Evolutionary conservation across 2,329 filamentous ascomycete species (phyloP).

Genomic region (Stemphylium beticola): DNA sequence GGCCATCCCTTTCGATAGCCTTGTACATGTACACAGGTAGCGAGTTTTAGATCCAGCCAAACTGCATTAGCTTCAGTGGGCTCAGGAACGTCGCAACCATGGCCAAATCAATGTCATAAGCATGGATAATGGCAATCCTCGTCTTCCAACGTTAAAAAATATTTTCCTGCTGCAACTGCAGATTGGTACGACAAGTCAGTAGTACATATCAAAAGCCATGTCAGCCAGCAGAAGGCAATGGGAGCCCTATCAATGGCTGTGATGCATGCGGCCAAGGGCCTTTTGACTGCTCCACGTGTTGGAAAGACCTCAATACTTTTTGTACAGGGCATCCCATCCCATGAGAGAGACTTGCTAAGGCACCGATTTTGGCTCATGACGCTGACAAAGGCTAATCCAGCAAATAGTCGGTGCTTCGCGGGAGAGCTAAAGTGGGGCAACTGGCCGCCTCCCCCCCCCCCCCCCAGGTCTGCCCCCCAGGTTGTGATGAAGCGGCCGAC

Average conservation of each 20-base stretch:
- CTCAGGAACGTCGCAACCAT: conserved; percentile 4
- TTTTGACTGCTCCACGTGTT: too few species aligned
- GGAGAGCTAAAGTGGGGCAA: conserved; percentile 7
- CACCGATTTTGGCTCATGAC: background rate
- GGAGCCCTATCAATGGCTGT: too few species aligned
- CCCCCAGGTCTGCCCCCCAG: background rate
- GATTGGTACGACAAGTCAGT: too few species aligned
- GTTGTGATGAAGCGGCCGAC: background rate
- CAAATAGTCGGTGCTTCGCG: conserved; percentile 1
- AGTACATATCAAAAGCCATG: too few species aligned
- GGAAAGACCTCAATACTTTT: too few species aligned
- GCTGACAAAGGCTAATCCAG: conserved; percentile 8
- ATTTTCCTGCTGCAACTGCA: too few species aligned
- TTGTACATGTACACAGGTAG: conserved; percentile 1
- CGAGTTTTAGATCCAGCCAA: conserved; percentile 7
- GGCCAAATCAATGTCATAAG: background rate
- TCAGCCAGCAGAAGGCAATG: background rate
- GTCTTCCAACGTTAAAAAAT: background rate
- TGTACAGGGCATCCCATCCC: background rate
- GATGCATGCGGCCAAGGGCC: too few species aligned
- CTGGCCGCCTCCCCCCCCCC: conserved; percentile 1
- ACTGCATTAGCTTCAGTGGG: conserved; percentile 7
- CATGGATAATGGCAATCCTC: background rate
- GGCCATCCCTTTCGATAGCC: background rate
- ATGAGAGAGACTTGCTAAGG: background rate